Percentiles rank a stretch among this genome's conserved stretches.
phyloP scores from a whole-genome alignment of 2,329 filamentous ascomycete species.

The Tolypocladium capitatum region DNA sequence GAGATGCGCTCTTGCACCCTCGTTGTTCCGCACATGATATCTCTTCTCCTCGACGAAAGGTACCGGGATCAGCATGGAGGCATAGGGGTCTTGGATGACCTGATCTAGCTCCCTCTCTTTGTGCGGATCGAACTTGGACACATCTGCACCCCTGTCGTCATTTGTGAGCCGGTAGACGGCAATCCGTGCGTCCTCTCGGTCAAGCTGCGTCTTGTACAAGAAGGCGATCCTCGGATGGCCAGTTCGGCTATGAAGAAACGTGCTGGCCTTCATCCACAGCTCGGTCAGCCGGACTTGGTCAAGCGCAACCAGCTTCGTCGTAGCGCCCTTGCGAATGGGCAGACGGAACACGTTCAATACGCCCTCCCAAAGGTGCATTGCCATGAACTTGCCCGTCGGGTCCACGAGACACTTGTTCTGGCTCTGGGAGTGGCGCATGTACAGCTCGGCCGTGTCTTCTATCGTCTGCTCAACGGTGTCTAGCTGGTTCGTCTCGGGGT shows the following conservation, averaged over 20 bases:
- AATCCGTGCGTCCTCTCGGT: conserved; percentile 39
- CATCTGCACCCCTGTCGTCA: conserved; percentile 42
- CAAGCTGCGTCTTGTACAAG: conserved; percentile 40
- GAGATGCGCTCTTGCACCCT: conserved; percentile 39
- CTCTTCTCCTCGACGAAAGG: conserved; percentile 44
- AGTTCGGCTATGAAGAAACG: conserved; percentile 44
- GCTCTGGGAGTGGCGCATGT: conserved; percentile 66
- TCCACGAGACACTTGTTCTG: conserved; percentile 76
- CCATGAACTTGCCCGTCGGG: conserved; percentile 52
- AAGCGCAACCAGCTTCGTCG: conserved; percentile 32
- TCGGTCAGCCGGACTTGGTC: conserved; percentile 45
- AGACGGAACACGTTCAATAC: conserved; percentile 43
- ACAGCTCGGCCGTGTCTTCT: conserved; percentile 40
- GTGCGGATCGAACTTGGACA: conserved; percentile 39
- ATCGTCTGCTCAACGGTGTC: conserved; percentile 38
- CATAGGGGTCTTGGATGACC: conserved; percentile 39
- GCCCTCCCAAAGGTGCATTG: conserved; percentile 47
- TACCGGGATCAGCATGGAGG: conserved; percentile 50
- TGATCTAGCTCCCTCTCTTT: conserved; percentile 43
- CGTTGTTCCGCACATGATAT: conserved; percentile 44
- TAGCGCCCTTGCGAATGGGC: conserved; percentile 29
- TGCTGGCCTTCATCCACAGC: conserved; percentile 45
- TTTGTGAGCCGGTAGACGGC: conserved; percentile 45
- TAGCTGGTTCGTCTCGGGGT: conserved; percentile 39
- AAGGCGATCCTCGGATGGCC: conserved; percentile 45